Evolutionary conservation across 805 yeast genomes (phyloP), one percentile per base, ranked within the genome.

Genomic region (Yarrowia divulgata): DNA sequence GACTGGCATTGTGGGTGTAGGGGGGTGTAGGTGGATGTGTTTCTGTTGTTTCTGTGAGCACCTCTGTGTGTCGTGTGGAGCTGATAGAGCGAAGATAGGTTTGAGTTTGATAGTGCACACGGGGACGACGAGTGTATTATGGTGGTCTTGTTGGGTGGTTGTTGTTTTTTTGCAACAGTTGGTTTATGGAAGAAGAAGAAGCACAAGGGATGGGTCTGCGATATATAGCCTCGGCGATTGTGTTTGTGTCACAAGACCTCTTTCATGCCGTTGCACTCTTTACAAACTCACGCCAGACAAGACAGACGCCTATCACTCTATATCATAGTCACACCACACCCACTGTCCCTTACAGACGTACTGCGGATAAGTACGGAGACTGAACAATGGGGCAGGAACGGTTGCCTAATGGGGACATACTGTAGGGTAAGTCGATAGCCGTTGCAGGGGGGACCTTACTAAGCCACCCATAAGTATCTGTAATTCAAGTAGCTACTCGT

Each of bases 1-100:
- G 18, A 63, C 48, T 39, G 68, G 57, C 68, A 63, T 63, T n/a
- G 35, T n/a, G n/a, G n/a, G n/a, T n/a, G n/a, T n/a, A n/a, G n/a
- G n/a, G n/a, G n/a, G n/a, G n/a, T n/a, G n/a, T n/a, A n/a, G n/a
- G n/a, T n/a, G n/a, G n/a, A n/a, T n/a, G n/a, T n/a, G n/a, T n/a
- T n/a, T n/a, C n/a, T n/a, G n/a, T n/a, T n/a, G n/a, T n/a, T 32
- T 1, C 37, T 29, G 23, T 1, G 3, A 52, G 16, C 32, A 10
- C 23, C 39, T 14, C 8, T 29, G 46, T 6, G 60, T 40, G 63
- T 29, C 19, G 63, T 57, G 63, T 57, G 48, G 63, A 57, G 43
- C 40, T 35, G 58, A 54, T 54, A 54, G 58, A 54, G 58, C 37
- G 10, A 13, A 16, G 32, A 54, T 54, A 54, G 45, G 42, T 23